These are phyloP conservation scores for Dothideomycetes sp. DNA, from an alignment of 2,329 filamentous ascomycete genomes.

Conservation along the genomic window DNA sequence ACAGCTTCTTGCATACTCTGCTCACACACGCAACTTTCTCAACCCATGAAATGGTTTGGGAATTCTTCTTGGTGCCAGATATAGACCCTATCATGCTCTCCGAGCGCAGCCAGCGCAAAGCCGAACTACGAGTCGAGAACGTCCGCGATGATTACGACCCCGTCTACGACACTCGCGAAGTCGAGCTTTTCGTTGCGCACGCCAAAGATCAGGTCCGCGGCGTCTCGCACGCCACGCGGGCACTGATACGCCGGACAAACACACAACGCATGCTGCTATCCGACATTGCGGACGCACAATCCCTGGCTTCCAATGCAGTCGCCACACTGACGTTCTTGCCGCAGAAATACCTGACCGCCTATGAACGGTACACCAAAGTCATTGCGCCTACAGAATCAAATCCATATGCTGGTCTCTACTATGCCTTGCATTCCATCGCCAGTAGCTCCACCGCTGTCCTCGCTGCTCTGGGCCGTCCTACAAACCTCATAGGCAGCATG, in stretches of 20 bases:
- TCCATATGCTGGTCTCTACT: slow-evolving; percentile 63
- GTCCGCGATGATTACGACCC: slow-evolving; percentile 84
- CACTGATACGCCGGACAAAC: slow-evolving; percentile 69
- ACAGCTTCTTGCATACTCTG: slow-evolving; percentile 79
- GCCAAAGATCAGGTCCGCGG: slow-evolving; percentile 81
- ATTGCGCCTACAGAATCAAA: slow-evolving; percentile 59
- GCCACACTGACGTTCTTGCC: slow-evolving; percentile 58
- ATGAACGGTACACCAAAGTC: slow-evolving; percentile 60
- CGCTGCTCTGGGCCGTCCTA: slow-evolving; percentile 65
- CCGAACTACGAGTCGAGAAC: slow-evolving; percentile 69
- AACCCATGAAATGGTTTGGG: slow-evolving; percentile 96
- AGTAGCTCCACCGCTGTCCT: slow-evolving; percentile 76
- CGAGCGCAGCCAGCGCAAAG: slow-evolving; percentile 77
- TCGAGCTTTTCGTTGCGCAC: slow-evolving; percentile 86
- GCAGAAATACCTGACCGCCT: slow-evolving; percentile 52
- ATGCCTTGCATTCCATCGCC: slow-evolving; percentile 67
- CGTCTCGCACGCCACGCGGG: slow-evolving; percentile 73
- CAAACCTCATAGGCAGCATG: slow-evolving; percentile 67
- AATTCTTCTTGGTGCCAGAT: slow-evolving; percentile 95
- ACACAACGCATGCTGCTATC: slow-evolving; percentile 51
- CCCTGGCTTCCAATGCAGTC: slow-evolving; percentile 39
- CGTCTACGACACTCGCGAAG: slow-evolving; percentile 67
- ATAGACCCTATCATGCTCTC: slow-evolving; percentile 84
- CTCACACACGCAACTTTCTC: slow-evolving; percentile 84
- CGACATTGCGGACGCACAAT: slow-evolving; percentile 60